A percentile compares a stretch with the other conserved stretches of the same genome.
phyloP scores from a whole-genome alignment of 2,329 filamentous ascomycete species.

The Cladophialophora immunda region DNA sequence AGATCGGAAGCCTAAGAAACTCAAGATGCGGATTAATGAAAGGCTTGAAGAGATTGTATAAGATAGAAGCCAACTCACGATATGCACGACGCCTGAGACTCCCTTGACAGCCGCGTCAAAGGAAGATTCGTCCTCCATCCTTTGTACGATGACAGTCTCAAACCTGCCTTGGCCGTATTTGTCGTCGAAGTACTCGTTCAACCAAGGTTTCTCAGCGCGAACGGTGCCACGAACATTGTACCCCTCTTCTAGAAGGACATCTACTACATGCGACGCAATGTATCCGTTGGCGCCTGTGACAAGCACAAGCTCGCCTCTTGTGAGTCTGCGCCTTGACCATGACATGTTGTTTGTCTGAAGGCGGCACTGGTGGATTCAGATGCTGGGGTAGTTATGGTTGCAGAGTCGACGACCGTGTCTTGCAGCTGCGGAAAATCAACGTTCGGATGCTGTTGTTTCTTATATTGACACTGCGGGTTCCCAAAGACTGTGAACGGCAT shows the following conservation, averaged over 20 bases:
- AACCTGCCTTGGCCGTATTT: conserved; percentile 49
- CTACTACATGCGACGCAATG: conserved; percentile 52
- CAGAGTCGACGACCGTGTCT: no score
- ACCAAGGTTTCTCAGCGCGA: conserved; percentile 46
- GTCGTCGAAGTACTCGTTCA: conserved; percentile 43
- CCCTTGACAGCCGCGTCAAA: conserved; percentile 44
- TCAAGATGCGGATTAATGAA: no score
- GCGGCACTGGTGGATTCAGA: no score
- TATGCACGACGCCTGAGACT: conserved; percentile 49
- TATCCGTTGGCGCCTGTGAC: conserved; percentile 59
- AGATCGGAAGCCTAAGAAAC: conserved; percentile 41
- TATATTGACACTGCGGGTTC: no score
- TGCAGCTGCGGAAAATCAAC: no score
- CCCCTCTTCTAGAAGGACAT: conserved; percentile 52
- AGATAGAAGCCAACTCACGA: conserved; percentile 22
- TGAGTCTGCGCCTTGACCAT: no score
- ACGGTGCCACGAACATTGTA: conserved; percentile 59
- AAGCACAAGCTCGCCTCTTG: no score
- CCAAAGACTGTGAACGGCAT: no score
- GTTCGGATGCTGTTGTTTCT: no score
- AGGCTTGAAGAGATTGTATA: not conserved
- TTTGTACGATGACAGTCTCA: conserved; percentile 46
- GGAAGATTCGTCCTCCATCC: conserved; percentile 43
- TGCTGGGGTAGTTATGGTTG: no score
- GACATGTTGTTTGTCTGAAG: no score